A percentile compares a stretch with the other conserved stretches of the same genome.
phyloP scores from a whole-genome alignment of 139 green algal species.

The Pseudopediastrum boryanum region DNA sequence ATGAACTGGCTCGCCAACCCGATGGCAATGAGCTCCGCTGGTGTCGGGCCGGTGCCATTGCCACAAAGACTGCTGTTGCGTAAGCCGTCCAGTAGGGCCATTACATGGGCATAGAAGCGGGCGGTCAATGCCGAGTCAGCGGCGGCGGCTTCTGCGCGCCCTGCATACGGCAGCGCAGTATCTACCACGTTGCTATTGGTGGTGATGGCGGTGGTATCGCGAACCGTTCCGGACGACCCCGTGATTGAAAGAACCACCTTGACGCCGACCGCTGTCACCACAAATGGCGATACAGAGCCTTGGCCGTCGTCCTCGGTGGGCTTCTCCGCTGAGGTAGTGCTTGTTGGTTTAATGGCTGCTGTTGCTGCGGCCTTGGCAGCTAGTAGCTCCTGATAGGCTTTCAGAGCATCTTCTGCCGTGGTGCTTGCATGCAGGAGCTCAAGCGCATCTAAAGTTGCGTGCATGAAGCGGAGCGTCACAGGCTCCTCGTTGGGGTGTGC shows the following conservation, averaged over 20 bases:
- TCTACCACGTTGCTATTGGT: no score
- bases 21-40: constrained; percentile 2
- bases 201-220: no score
- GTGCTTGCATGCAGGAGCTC: neutral
- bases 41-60: neutral
- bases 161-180: no score
- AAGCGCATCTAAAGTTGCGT: neutral
- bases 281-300: neutral
- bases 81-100: neutral
- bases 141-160: no score
- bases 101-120: constrained; percentile 3
- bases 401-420: neutral
- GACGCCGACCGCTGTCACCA: neutral
- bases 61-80: neutral
- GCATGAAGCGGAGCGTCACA: constrained; percentile 3
- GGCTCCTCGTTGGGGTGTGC: neutral
- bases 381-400: neutral
- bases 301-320: neutral
- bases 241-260: neutral
- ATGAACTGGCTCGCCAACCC: neutral
- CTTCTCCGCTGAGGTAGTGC: no score
- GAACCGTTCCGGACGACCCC: no score
- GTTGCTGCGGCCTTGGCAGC: neutral
- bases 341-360: no score
- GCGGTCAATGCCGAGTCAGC: neutral